Percentiles rank a stretch among this genome's conserved stretches.
phyloP scores from a whole-genome alignment of 2,329 filamentous ascomycete species.

The Aspergillus spinulosporus region DNA sequence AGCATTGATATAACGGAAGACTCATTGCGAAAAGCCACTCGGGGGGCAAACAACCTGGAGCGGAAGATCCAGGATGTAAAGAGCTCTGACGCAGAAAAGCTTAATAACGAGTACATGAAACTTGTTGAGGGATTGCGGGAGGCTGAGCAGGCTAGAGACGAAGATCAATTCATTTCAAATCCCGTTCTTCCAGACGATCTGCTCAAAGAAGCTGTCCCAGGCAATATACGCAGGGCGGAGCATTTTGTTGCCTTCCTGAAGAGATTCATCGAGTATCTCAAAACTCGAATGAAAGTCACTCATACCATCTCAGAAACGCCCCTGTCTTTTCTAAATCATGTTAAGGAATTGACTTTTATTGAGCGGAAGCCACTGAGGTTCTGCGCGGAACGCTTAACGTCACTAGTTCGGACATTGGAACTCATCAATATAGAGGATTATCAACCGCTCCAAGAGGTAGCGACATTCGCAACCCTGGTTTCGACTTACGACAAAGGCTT shows the following conservation, averaged over 20 bases:
- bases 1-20: constrained; percentile 98
- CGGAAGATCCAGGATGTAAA: constrained; percentile 92
- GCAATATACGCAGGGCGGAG: constrained; percentile 92
- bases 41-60: constrained; percentile 88
- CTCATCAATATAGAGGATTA: constrained; percentile 98
- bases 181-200: constrained; percentile 91
- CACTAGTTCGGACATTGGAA: constrained; percentile 89
- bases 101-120: constrained; percentile 94
- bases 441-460: constrained; percentile 93
- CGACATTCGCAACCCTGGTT: constrained; percentile 92
- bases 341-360: constrained; percentile 96
- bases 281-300: constrained; percentile 96
- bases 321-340: constrained; percentile 84
- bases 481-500: constrained; percentile 98
- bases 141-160: constrained; percentile 83
- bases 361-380: constrained; percentile 92
- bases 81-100: constrained; percentile 87
- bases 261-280: constrained; percentile 95
- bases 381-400: constrained; percentile 91
- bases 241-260: constrained; percentile 95
- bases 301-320: constrained; percentile 98
- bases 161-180: constrained; percentile 97
- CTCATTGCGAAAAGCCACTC: constrained; percentile 83
- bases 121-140: constrained; percentile 87
- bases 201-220: constrained; percentile 91